Conservation (phyloP, 2,329 filamentous ascomycete genomes). For the Coniella vitis region DNA sequence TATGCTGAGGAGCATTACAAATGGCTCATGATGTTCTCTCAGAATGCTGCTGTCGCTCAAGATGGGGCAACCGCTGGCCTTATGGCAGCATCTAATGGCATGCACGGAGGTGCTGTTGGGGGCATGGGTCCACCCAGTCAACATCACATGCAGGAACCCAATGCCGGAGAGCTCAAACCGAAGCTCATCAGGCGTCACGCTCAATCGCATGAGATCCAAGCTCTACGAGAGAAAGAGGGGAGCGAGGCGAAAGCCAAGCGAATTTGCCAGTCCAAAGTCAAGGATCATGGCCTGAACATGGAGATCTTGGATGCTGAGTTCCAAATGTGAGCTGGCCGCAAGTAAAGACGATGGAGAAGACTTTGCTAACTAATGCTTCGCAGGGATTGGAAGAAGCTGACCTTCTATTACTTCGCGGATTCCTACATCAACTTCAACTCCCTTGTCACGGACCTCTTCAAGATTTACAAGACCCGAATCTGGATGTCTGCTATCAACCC, state of each 20-base stretch:
- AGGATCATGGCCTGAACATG: slow-evolving; percentile 92
- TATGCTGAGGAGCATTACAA: slow-evolving; percentile 95
- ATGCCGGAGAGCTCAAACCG: slow-evolving; percentile 73
- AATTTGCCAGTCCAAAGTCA: slow-evolving; percentile 93
- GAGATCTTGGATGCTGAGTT: slow-evolving; percentile 98
- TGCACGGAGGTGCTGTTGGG: slow-evolving; percentile 65
- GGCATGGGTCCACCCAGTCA: slow-evolving; percentile 71
- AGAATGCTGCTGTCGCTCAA: slow-evolving; percentile 59
- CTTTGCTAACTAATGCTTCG: slow-evolving; percentile 5
- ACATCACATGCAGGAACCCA: slow-evolving; percentile 66
- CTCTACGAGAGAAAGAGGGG: slow-evolving; percentile 89
- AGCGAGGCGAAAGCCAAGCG: slow-evolving; percentile 97
- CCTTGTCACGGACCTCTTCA: slow-evolving; percentile 94
- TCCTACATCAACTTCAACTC: slow-evolving; percentile 99
- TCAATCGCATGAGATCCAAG: slow-evolving; percentile 82
- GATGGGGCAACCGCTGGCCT: slow-evolving; percentile 56
- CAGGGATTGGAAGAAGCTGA: slow-evolving; percentile 98
- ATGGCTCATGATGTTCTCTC: slow-evolving; percentile 98
- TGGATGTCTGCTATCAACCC: slow-evolving; percentile 99
- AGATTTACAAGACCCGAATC: slow-evolving; percentile 98
- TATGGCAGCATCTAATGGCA: slow-evolving; percentile 55
- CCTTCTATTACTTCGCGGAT: slow-evolving; percentile 98
- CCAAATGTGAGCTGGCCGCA: slow-evolving; percentile 70
- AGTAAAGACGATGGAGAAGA: neutral
- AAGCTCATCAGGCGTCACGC: slow-evolving; percentile 96